Evolutionary conservation across 495 filamentous ascomycete genomes (phyloP).

Genomic region (Xylaria venustula): DNA sequence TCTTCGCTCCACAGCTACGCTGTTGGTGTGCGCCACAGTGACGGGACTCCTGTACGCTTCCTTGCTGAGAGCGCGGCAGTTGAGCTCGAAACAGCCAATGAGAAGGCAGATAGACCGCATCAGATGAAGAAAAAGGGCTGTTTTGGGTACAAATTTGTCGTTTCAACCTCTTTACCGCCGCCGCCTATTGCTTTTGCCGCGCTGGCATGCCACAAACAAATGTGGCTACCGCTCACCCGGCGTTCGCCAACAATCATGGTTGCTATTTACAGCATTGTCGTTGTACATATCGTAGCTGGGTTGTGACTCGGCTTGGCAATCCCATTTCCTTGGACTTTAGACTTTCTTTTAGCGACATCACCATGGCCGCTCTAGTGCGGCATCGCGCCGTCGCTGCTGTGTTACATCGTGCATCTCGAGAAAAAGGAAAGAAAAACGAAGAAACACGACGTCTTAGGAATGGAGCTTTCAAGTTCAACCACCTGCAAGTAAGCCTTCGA

Average conservation of each 20-base stretch:
- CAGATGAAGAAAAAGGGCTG: background rate
- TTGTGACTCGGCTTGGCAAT: background rate
- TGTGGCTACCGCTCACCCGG: background rate
- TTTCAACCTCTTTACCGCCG: background rate
- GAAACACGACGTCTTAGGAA: background rate
- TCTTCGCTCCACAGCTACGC: background rate
- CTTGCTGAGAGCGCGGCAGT: slow-evolving; percentile 1
- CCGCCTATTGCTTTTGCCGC: slow-evolving; percentile 3
- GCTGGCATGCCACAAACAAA: background rate
- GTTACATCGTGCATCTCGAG: background rate
- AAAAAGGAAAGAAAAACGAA: background rate
- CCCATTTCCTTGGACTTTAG: background rate
- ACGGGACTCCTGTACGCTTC: background rate
- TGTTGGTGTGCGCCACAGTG: no score
- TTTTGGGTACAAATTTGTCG: background rate
- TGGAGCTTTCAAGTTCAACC: background rate
- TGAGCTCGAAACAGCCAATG: background rate
- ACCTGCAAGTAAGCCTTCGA: no score
- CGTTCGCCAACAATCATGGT: background rate
- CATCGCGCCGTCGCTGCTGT: background rate
- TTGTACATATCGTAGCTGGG: background rate
- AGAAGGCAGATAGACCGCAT: background rate
- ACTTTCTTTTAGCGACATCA: background rate
- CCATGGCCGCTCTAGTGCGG: background rate
- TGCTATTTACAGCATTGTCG: background rate